Base-by-base conservation (phyloP, 345 rosid species). In the Boechera retrofracta region DNA sequence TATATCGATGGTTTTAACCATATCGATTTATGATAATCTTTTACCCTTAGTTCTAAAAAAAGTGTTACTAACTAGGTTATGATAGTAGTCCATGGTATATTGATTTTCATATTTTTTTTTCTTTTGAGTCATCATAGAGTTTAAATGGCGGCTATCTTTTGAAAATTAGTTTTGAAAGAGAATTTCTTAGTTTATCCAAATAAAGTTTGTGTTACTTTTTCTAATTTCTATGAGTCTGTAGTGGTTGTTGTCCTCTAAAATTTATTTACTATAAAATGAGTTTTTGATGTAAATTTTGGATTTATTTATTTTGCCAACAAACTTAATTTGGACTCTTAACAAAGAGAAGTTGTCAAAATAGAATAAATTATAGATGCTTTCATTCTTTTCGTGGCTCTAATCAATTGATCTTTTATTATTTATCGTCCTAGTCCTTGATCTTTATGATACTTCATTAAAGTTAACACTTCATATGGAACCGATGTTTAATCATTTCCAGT, bases 221-320 rank as follows among this genome's bases (percentile, higher is more conserved):
- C 24, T 21, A 21, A 21, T 21, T 21, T 21, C 24, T 39, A 9
- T 48, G 54, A 18, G 28, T 8, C 2, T 49, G 28, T 42, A 18
- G 44, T 24, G 38, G 71, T 58, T 58, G 71, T 24, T 33, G n/a
- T 26, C 49, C 33, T 38, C 28, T 68, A 52, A 53, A 26, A 7
- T 38, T 38, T 39, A 3, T 35, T 51, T 59, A 36, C n/a, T 16
- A 18, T 36, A 13, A 36, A 36, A 15, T 53, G 38, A 15, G 33
- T 24, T 38, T 68, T 26, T 26, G 47, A 68, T 68, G 38, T 68
- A 7, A 35, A 3, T 6, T 36, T 36, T 1, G 51, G 38, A 68
- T 53, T 45, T 15, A 6, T 55, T 12, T 55, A 55, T 55, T 54
- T 54, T 28, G 35, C 35, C 59, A 32, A 58, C 39, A 58, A 57